Conservation (phyloP, 768 basidiomycete genomes). For the Neoboletus brunneissimus region DNA sequence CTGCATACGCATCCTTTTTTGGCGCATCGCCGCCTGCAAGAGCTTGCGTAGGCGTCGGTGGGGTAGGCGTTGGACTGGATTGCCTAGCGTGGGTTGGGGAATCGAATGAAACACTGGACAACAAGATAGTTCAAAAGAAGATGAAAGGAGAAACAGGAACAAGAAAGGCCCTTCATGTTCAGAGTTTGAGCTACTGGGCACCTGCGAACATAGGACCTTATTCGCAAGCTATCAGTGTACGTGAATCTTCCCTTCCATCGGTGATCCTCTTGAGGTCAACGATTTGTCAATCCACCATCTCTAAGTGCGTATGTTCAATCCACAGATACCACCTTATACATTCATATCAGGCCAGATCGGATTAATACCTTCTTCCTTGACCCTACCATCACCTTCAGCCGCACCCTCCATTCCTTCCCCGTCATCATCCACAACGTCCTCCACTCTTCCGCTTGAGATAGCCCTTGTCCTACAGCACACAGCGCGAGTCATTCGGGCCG, state of each 20-base stretch:
- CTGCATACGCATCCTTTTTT: slow-evolving; percentile 76
- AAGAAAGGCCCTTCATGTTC: slow-evolving; percentile 85
- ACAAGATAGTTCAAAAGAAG: slow-evolving; percentile 11
- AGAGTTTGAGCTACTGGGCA: slow-evolving; percentile 97
- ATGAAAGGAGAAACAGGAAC: slow-evolving; percentile 30
- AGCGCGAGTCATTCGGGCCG: slow-evolving; percentile 54
- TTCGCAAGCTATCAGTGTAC: slow-evolving; percentile 85
- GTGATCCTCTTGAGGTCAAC: background rate
- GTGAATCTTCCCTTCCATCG: slow-evolving; percentile 22
- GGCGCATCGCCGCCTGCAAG: slow-evolving; percentile 90
- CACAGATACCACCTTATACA: slow-evolving; percentile 69
- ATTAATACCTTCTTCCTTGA: slow-evolving; percentile 70
- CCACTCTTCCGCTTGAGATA: slow-evolving; percentile 54
- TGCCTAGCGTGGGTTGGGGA: slow-evolving; percentile 62
- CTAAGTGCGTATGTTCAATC: background rate
- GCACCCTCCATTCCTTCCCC: slow-evolving; percentile 21
- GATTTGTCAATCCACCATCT: background rate
- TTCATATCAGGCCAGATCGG: slow-evolving; percentile 97
- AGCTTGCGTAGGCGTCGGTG: slow-evolving; percentile 85
- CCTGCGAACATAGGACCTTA: slow-evolving; percentile 99
- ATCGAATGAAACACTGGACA: slow-evolving; percentile 3
- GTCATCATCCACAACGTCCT: slow-evolving; percentile 54
- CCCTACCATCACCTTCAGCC: slow-evolving; percentile 56
- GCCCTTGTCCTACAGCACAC: slow-evolving; percentile 83
- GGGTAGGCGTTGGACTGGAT: slow-evolving; percentile 64